Conservation (phyloP, 495 filamentous ascomycete genomes). For the Daldinia concentrica region DNA sequence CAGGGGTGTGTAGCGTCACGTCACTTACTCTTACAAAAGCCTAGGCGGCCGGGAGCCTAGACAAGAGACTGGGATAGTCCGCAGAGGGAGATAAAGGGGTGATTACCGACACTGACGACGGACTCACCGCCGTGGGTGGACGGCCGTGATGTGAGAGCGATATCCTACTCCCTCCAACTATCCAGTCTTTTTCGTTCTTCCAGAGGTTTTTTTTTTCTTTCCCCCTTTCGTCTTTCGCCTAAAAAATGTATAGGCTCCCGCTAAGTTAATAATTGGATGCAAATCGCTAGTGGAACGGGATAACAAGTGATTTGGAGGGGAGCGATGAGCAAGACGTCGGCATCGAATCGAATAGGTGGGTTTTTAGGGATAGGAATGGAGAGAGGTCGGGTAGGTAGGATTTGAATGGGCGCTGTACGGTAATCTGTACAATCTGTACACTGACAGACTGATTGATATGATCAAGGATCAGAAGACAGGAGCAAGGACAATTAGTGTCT, state of each 20-base stretch:
- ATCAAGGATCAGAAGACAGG: slow-evolving; percentile 38
- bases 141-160: slow-evolving; percentile 33
- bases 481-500: slow-evolving; percentile 20
- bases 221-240: slow-evolving; percentile 22
- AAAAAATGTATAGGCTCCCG: slow-evolving; percentile 24
- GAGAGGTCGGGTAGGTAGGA: slow-evolving; percentile 40
- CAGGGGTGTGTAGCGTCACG: slow-evolving; percentile 11
- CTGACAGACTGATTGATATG: slow-evolving; percentile 39
- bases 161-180: slow-evolving; percentile 18
- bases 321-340: slow-evolving; percentile 36
- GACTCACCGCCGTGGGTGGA: slow-evolving; percentile 40
- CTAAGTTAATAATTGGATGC: slow-evolving; percentile 34
- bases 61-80: slow-evolving; percentile 39
- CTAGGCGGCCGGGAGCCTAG: slow-evolving; percentile 48
- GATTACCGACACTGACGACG: slow-evolving; percentile 36
- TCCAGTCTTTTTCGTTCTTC: slow-evolving; percentile 3
- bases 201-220: slow-evolving; percentile 4
- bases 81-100: slow-evolving; percentile 28
- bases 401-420: slow-evolving; percentile 38
- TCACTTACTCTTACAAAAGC: slow-evolving; percentile 45
- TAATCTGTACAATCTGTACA: slow-evolving; percentile 34
- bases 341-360: slow-evolving; percentile 39
- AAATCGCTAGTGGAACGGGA: slow-evolving; percentile 28
- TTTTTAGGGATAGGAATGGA: slow-evolving; percentile 25
- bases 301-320: slow-evolving; percentile 9